Conservation (phyloP, 371 early-diverging fungal species). For the Conidiobolus coronatus region DNA sequence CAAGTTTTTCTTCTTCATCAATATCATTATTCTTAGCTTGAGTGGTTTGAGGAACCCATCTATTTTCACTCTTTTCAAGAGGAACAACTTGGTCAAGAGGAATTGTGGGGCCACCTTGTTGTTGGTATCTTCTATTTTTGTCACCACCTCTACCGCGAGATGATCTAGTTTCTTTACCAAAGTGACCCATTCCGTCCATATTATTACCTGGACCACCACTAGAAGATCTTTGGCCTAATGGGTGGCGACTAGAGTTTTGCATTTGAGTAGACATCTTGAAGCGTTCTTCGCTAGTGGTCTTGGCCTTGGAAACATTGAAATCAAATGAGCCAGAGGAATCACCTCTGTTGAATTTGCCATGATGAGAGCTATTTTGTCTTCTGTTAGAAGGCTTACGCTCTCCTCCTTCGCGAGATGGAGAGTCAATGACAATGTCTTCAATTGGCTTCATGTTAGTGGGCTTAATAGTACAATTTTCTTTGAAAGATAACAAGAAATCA, state of each 20-base stretch:
- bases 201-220: conserved; percentile 17
- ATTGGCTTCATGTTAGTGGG: conserved; percentile 41
- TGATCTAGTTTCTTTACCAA: conserved; percentile 12
- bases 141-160: conserved; percentile 24
- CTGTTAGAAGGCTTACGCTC: conserved; percentile 4
- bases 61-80: conserved; percentile 53
- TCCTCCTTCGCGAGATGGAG: conserved; percentile 13
- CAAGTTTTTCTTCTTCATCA: conserved; percentile 24
- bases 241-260: conserved; percentile 22
- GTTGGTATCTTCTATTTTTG: conserved; percentile 16
- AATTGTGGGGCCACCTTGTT: conserved; percentile 26
- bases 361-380: conserved; percentile 6
- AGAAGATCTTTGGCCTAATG: conserved; percentile 21
- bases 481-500: conserved; percentile 62
- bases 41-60: conserved; percentile 44
- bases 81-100: conserved; percentile 43
- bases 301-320: conserved; percentile 6
- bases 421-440: conserved; percentile 32
- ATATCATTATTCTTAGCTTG: conserved; percentile 8
- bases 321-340: conserved; percentile 10
- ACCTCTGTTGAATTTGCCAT: conserved; percentile 8
- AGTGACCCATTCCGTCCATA: conserved; percentile 9
- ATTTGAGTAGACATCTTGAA: conserved; percentile 15
- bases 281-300: conserved; percentile 19
- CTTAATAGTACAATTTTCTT: conserved; percentile 29